Base-by-base conservation (phyloP, 2,329 filamentous ascomycete genomes). In the Aspergillus luchuensis region DNA sequence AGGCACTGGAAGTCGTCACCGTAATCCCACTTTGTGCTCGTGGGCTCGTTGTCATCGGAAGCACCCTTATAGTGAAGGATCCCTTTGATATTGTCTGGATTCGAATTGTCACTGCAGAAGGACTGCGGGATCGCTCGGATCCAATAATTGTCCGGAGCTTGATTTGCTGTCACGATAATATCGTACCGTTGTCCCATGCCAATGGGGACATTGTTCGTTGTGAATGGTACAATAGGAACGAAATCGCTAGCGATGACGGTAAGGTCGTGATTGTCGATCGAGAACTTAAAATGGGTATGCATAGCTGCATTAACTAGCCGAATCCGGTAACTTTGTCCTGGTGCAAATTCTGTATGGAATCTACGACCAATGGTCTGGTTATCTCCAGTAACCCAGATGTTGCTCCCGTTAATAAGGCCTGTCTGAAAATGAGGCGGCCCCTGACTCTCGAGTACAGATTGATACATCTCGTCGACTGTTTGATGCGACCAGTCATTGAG, bases 201-300 rank as follows among this genome's bases (percentile, higher is more conserved):
- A 49, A 84, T 67, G 25, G 76, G 74, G 4, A 86, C 53, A 19
- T 74, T 75, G 0, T 78, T 76, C 0, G 85, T 81, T 0, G 73
- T 72, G 61, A 83, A 89, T 0, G 86, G 86, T 23, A 77, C 67
- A 23, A 89, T 79, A 2, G 86, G 84, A 0, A 88, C 83, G 4
- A 88, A 73, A 61, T 88, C 87, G n/a, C 73, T 76, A 0, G 81
- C 78, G 41, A 89, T 85, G 38, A 89, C 85, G 0, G 78, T 82
- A 65, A 89, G 70, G 0, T 69, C 80, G 70, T 89, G 87, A 54
- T 82, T 80, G 43, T 81, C 79, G 25, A 81, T 76, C 48, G 72
- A 75, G 68, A 89, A 86, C 51, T 67, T 69, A 56, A 67, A 74
- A 23, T 67, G 61, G 1, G 66, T 70, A 19, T 72, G 66, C 5